phyloP scores from a whole-genome alignment of 2,329 filamentous ascomycete genomes.

The Colletotrichum eremochloae region DNA sequence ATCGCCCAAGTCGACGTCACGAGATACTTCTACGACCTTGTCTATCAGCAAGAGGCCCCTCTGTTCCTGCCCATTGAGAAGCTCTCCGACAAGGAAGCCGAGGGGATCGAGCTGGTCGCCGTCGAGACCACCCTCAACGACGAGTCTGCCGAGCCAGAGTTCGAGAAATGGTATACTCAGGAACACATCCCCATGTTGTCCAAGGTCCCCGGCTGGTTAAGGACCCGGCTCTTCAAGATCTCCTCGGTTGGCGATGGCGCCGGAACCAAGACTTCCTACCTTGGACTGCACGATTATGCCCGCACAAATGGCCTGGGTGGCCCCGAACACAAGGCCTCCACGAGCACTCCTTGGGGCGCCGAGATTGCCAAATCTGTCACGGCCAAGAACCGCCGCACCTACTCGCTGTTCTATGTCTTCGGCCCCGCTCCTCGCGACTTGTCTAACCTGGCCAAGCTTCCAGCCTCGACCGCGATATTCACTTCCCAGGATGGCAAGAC shows the following conservation, averaged over 20 bases:
- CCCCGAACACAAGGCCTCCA: slow-evolving; percentile 72
- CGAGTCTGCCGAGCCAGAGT: slow-evolving; percentile 65
- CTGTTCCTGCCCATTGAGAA: slow-evolving; percentile 72
- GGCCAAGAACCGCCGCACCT: slow-evolving; percentile 70
- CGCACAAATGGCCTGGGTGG: slow-evolving; percentile 76
- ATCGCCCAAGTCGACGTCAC: slow-evolving; percentile 74
- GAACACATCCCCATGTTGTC: slow-evolving; percentile 81
- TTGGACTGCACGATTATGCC: slow-evolving; percentile 79
- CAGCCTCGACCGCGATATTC: slow-evolving; percentile 62
- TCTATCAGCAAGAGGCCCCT: slow-evolving; percentile 67
- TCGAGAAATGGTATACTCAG: slow-evolving; percentile 78
- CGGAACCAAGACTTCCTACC: slow-evolving; percentile 63
- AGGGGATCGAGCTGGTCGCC: slow-evolving; percentile 72
- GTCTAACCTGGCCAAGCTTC: slow-evolving; percentile 64
- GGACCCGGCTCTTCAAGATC: slow-evolving; percentile 78
- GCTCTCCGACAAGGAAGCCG: slow-evolving; percentile 69
- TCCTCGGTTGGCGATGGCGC: slow-evolving; percentile 70
- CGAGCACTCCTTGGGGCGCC: slow-evolving; percentile 71
- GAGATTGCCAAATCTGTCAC: slow-evolving; percentile 72
- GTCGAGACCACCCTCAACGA: slow-evolving; percentile 69
- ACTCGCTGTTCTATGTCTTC: slow-evolving; percentile 84
- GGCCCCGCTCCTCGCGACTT: slow-evolving; percentile 80
- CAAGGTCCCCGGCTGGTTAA: slow-evolving; percentile 83
- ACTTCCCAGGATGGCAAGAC: slow-evolving; percentile 68
- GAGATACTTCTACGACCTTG: slow-evolving; percentile 77